phyloP scores from a whole-genome alignment of 768 basidiomycete species.

The Lentinula sp. region DNA sequence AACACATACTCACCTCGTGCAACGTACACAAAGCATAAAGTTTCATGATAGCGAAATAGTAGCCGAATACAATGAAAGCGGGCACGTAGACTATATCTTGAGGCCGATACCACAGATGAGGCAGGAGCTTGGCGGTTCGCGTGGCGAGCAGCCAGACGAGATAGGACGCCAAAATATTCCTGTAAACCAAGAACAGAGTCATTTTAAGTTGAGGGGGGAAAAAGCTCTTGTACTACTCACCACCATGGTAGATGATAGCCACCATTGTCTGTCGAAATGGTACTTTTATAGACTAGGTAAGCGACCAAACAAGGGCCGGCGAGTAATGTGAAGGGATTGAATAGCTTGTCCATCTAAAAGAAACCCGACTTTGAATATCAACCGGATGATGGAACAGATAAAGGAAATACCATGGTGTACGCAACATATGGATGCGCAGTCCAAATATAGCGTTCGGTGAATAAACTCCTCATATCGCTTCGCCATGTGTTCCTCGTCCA shows the following conservation, averaged over 20 bases:
- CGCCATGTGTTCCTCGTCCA: constrained; percentile 97
- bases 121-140: constrained; percentile 75
- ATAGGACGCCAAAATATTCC: constrained; percentile 67
- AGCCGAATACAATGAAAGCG: constrained; percentile 85
- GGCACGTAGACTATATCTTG: constrained; percentile 76
- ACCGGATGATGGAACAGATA: constrained; percentile 20
- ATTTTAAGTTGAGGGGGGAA: constrained; percentile 1
- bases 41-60: constrained; percentile 95
- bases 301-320: constrained; percentile 78
- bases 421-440: constrained; percentile 87
- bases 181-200: constrained; percentile 20
- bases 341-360: constrained; percentile 69
- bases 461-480: constrained; percentile 81
- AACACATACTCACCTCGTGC: constrained; percentile 60
- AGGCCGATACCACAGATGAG: constrained; percentile 75
- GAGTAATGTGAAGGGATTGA: constrained; percentile 84
- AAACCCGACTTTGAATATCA: constrained; percentile 4
- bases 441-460: constrained; percentile 87
- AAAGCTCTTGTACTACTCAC: constrained; percentile 31
- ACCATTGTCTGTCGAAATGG: constrained; percentile 55
- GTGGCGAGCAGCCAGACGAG: constrained; percentile 66
- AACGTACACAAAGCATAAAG: constrained; percentile 85
- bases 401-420: constrained; percentile 79
- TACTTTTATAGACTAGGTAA: constrained; percentile 75
- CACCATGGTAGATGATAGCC: constrained; percentile 83